Conservation (phyloP, 2,329 filamentous ascomycete species). For the Cladosporium sphaerospermum region DNA sequence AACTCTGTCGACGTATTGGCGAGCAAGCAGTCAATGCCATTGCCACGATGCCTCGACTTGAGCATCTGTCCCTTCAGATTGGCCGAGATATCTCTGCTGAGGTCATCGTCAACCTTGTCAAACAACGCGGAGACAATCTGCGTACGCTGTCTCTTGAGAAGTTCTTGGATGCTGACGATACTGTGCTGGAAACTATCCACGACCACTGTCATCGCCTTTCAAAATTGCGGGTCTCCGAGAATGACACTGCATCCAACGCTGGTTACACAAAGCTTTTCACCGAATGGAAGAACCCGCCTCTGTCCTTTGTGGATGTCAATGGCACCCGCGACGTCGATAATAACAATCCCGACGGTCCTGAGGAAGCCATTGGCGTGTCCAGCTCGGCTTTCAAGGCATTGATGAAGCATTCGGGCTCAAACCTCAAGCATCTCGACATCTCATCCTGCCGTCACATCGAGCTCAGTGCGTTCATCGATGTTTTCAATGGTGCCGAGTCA, state of each 20-base stretch:
- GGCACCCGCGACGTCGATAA: constrained; percentile 74
- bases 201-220: constrained; percentile 58
- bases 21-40: constrained; percentile 61
- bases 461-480: constrained; percentile 62
- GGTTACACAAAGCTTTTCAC: constrained; percentile 69
- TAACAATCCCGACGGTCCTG: constrained; percentile 56
- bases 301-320: constrained; percentile 67
- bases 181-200: constrained; percentile 65
- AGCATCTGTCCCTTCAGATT: constrained; percentile 70
- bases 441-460: constrained; percentile 79
- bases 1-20: constrained; percentile 69
- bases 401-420: constrained; percentile 72
- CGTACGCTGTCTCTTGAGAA: constrained; percentile 70
- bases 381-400: constrained; percentile 69
- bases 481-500: constrained; percentile 54
- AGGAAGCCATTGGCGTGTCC: constrained; percentile 64
- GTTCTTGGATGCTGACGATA: constrained; percentile 61
- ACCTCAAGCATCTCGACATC: constrained; percentile 65
- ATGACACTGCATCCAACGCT: constrained; percentile 66
- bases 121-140: constrained; percentile 58
- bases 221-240: constrained; percentile 79
- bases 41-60: constrained; percentile 53
- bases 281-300: constrained; percentile 65
- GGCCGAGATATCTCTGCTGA: constrained; percentile 51
- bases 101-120: constrained; percentile 56